phyloP scores from a whole-genome alignment of 371 early-diverging fungal genomes.

The Mucor piriformis region DNA sequence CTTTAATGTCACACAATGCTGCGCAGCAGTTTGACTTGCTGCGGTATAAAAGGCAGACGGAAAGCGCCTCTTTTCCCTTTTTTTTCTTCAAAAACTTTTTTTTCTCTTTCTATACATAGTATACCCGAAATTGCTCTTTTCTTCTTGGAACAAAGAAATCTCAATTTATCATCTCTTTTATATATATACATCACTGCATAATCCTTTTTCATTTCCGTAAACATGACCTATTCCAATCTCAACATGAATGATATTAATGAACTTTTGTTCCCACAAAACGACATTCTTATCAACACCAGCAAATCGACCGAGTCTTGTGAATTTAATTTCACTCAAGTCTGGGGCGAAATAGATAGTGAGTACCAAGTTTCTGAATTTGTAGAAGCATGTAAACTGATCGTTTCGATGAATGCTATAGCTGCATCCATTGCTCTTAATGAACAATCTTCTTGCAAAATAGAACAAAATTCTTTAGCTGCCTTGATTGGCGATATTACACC shows the following conservation, averaged over 20 bases:
- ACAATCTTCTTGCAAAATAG: conserved; percentile 2
- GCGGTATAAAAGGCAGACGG: conserved; percentile 20
- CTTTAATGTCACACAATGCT: conserved; percentile 14
- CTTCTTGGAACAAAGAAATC: not conserved
- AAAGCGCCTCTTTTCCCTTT: not conserved
- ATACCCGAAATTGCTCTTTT: conserved; percentile 6
- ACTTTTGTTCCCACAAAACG: conserved; percentile 14
- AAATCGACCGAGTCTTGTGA: not conserved
- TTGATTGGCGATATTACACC: conserved; percentile 27
- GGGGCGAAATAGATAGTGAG: conserved; percentile 24
- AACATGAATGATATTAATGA: conserved; percentile 21
- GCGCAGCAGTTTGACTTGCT: conserved; percentile 8
- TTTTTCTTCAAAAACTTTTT: conserved; percentile 3
- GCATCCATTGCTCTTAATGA: conserved; percentile 2
- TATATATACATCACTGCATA: not conserved
- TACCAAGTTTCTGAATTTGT: conserved; percentile 17
- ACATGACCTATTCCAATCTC: conserved; percentile 15
- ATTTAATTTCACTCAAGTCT: conserved; percentile 26
- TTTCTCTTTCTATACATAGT: conserved; percentile 8
- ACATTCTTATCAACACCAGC: not conserved
- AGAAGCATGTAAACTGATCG: conserved; percentile 29
- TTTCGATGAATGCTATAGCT: conserved; percentile 10
- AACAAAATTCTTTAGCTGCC: conserved; percentile 12
- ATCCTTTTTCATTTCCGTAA: not conserved
- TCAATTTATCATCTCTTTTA: not conserved